Conservation (phyloP, 768 basidiomycete species). For the Phylloporus sp. region DNA sequence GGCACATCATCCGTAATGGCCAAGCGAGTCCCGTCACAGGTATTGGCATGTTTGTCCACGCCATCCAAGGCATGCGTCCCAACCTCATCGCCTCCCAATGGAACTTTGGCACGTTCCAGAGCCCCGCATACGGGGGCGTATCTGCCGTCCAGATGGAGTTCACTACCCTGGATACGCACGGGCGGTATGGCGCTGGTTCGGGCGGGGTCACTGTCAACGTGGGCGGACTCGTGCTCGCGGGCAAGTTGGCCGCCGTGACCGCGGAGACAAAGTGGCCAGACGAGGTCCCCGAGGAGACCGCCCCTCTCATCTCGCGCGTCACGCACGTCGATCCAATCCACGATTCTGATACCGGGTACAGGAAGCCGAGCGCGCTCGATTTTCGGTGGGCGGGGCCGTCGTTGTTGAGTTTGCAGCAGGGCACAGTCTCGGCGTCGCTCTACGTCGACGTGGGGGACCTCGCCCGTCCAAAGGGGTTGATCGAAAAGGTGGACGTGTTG, state of each 20-base stretch:
- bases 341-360: constrained; percentile 82
- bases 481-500: constrained; percentile 92
- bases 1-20: constrained; percentile 65
- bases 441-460: constrained; percentile 54
- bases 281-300: constrained; percentile 45
- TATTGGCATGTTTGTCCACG: constrained; percentile 85
- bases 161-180: constrained; percentile 74
- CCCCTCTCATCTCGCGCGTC: constrained; percentile 57
- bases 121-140: constrained; percentile 62
- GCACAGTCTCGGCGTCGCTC: constrained; percentile 52
- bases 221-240: constrained; percentile 77
- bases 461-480: constrained; percentile 61
- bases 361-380: constrained; percentile 58
- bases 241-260: constrained; percentile 70
- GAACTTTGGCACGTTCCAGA: constrained; percentile 95
- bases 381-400: constrained; percentile 80
- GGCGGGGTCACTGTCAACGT: constrained; percentile 83
- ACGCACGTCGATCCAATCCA: constrained; percentile 53
- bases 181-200: constrained; percentile 71
- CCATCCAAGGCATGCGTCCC: constrained; percentile 97
- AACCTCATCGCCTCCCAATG: constrained; percentile 88
- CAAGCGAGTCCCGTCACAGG: constrained; percentile 53
- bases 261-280: constrained; percentile 76
- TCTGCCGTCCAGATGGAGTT: constrained; percentile 96
- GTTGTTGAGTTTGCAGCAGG: constrained; percentile 45